Conservation (phyloP, 768 basidiomycete species). For the Erythrobasidium yunnanense region DNA sequence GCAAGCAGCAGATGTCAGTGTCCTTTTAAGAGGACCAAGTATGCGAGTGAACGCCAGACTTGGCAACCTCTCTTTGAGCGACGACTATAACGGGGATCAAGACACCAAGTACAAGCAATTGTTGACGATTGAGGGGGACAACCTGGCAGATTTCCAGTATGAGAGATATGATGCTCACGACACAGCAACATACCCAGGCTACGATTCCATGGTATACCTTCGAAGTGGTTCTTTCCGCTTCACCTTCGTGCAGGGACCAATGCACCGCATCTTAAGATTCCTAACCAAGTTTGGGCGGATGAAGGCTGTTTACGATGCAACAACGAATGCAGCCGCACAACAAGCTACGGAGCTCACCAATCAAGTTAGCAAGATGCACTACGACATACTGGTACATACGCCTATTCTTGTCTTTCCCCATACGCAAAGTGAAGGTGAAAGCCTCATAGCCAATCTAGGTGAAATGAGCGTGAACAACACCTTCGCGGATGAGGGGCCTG, state of each 20-base stretch:
- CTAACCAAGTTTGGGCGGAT: slow-evolving; percentile 72
- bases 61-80: slow-evolving; percentile 69
- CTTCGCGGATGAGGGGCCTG: slow-evolving; percentile 47
- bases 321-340: slow-evolving; percentile 83
- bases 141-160: slow-evolving; percentile 87
- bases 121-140: slow-evolving; percentile 82
- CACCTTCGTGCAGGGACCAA: slow-evolving; percentile 76
- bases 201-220: slow-evolving; percentile 71
- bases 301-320: slow-evolving; percentile 88
- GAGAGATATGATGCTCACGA: slow-evolving; percentile 57
- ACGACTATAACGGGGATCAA: slow-evolving; percentile 49
- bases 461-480: slow-evolving; percentile 73
- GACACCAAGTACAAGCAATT: slow-evolving; percentile 68
- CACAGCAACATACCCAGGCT: slow-evolving; percentile 58
- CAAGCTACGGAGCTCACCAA: slow-evolving; percentile 75
- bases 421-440: slow-evolving; percentile 55
- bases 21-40: slow-evolving; percentile 60
- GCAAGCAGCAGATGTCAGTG: slow-evolving; percentile 74
- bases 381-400: slow-evolving; percentile 75
- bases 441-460: slow-evolving; percentile 70
- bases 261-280: slow-evolving; percentile 78
- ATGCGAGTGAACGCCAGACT: slow-evolving; percentile 69
- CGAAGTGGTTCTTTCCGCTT: slow-evolving; percentile 80
- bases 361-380: slow-evolving; percentile 60
- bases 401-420: slow-evolving; percentile 84